Conservation (phyloP, 2,329 filamentous ascomycete genomes). For the Aspergillus intermedius region DNA sequence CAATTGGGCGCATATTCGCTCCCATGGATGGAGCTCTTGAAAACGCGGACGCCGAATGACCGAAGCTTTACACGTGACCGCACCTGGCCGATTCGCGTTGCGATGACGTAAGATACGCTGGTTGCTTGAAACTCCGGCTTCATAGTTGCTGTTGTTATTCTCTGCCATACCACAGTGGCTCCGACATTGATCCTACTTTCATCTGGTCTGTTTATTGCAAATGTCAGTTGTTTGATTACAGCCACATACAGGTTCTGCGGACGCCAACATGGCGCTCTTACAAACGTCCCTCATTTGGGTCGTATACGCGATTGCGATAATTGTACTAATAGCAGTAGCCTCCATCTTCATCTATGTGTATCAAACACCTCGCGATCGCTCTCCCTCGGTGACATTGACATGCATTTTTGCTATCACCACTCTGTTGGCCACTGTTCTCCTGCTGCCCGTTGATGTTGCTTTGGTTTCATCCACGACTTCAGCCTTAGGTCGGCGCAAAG, state of each 20-base stretch:
- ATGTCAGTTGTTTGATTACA: background rate
- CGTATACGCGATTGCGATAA: constrained; percentile 77
- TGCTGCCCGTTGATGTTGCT: constrained; percentile 92
- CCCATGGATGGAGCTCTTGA: background rate
- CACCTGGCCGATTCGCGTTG: background rate
- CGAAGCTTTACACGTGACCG: constrained; percentile 12
- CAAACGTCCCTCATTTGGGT: constrained; percentile 93
- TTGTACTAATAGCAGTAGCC: constrained; percentile 67
- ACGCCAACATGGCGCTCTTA: constrained; percentile 57
- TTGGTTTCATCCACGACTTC: constrained; percentile 83
- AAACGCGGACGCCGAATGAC: constrained; percentile 1
- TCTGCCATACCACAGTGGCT: background rate
- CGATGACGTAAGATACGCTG: constrained; percentile 15
- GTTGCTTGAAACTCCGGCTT: background rate
- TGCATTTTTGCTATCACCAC: constrained; percentile 81
- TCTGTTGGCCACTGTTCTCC: constrained; percentile 82
- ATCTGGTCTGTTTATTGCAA: background rate
- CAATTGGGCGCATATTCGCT: background rate
- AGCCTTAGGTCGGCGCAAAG: constrained; percentile 74
- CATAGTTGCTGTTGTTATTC: background rate
- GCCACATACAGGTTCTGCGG: background rate
- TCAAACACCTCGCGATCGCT: constrained; percentile 82
- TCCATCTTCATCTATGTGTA: constrained; percentile 85
- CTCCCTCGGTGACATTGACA: constrained; percentile 71
- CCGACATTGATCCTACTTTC: background rate